Evolutionary conservation across 768 basidiomycete species (phyloP), one percentile per base, ranked within the genome.

Genomic region (Phaeotremella skinneri): DNA sequence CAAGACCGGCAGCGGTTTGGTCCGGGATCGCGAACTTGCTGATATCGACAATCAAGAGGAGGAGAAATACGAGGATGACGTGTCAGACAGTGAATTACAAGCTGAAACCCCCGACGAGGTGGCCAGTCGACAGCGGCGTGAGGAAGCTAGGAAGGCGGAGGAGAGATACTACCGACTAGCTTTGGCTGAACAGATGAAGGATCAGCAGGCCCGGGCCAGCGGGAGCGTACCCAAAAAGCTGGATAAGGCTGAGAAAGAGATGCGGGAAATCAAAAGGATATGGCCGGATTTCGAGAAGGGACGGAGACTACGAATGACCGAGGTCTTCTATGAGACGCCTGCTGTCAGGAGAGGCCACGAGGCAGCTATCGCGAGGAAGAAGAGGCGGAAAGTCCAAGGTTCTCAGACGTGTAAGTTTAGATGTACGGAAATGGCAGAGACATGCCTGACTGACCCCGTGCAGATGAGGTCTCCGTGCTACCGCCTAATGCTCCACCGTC

Each of bases 261-360:
- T 60, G 47, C 56, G 52, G 5, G 55, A 60, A 31, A 55, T 70
- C 27, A 56, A 62, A 57, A 59, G 54, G 26, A 61, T 70, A 16
- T 73, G 72, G 72, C 72, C 72, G 26, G 67, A 58, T 2, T 73
- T 68, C 42, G 61, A 60, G 25, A 37, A 51, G 47, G 72, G 69
- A 2, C 57, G 66, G 37, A 62, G 62, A 34, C 21, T 73, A 49
- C 58, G 55, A 47, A 73, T 73, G 72, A 66, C 64, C 4, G 68
- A 73, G 55, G 62, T 73, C 27, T 68, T 67, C 48, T 73, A 68
- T 42, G 66, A 73, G 32, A 73, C 68, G 13, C 71, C 71, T n/a
- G 54, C 55, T 41, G 55, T 58, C 34, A 59, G 26, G 49, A 42
- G 31, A 13, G 53, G 26, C 21, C 25, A 58, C 14, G 51, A 55